Evolutionary conservation across 345 rosid genomes (phyloP), one percentile per base, ranked within the genome.

Genomic region (Lepidium africanum): DNA sequence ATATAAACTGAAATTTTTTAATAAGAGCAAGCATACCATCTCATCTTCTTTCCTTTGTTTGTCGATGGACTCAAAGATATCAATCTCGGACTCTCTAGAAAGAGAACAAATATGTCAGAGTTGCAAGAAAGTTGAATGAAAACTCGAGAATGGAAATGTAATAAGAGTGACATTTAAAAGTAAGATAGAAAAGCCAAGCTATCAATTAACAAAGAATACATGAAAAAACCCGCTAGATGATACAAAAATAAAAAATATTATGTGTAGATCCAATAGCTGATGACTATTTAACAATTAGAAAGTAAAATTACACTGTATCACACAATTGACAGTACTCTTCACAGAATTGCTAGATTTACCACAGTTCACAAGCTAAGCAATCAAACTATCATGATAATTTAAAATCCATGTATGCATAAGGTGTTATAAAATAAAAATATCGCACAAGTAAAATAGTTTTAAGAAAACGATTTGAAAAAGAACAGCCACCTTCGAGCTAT

Each of bases 1-100:
- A 30, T 25, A 73, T 32, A 11, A 46, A 37, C 49, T 2, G 7
- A 49, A 56, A 32, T n/a, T n/a, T 66, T 23, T 46, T 41, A 7
- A 8, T 25, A 59, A 40, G 21, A 40, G 42, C 15, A 67, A 36
- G 45, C 82, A 59, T 83, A 92, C 98, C 92, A 70, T 79, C 75
- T 89, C 98, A 58, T 79, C 69, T 77, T 87, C 96, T 39, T 49
- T 76, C 78, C 98, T 83, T 68, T 78, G 76, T 59, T 77, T 82
- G 79, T 92, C 98, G 78, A 92, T 72, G 61, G 92, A 87, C 69
- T 92, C 98, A 76, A 92, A 92, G 30, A 89, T 49, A 65, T 92
- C 98, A 66, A 92, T 92, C 89, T 92, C 98, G 23, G 92, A 76
- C 77, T 89, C 96, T 40, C 98, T 92, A 89, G 79, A 45, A 62